Conservation (phyloP, 495 filamentous ascomycete genomes). For the Penicillium silybi region DNA sequence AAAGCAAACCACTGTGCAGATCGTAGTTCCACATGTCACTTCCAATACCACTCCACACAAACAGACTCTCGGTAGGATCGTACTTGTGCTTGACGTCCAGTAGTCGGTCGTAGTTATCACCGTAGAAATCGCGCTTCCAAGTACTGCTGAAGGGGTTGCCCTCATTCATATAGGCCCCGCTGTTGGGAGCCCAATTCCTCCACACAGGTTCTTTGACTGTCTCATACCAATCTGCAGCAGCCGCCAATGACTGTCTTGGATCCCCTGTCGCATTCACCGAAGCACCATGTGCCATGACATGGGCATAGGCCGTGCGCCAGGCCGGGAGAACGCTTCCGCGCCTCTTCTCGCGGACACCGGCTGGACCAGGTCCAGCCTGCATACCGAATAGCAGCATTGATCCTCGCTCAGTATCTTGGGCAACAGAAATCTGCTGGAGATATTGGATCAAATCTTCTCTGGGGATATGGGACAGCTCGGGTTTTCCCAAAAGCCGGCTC, state of each 20-base stretch:
- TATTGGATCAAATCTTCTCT: too few relatives aligned
- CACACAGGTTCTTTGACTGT: conserved; percentile 15
- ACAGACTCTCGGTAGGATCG: conserved; percentile 48
- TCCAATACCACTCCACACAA: conserved; percentile 22
- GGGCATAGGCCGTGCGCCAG: conserved; percentile 19
- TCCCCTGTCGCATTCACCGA: conserved; percentile 8
- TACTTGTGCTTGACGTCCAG: conserved; percentile 45
- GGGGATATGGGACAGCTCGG: too few relatives aligned
- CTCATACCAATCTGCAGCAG: conserved; percentile 7
- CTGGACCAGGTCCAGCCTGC: conserved; percentile 17
- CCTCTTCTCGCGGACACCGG: not conserved
- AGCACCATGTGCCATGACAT: conserved; percentile 13
- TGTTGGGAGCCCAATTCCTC: conserved; percentile 21
- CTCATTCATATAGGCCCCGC: conserved; percentile 26
- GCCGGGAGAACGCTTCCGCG: conserved; percentile 14
- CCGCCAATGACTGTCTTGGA: not conserved
- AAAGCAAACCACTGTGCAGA: conserved; percentile 18
- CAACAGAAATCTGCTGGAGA: too few relatives aligned
- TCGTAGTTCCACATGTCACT: conserved; percentile 24
- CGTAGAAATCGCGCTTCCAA: conserved; percentile 59
- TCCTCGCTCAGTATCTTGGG: not conserved
- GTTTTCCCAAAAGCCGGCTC: not conserved
- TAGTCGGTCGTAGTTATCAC: conserved; percentile 45
- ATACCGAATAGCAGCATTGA: conserved; percentile 18
- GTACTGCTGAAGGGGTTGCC: conserved; percentile 51